Evolutionary conservation across 176 grass and related monocot species (phyloP).

Genomic region (Cymbopogon citratus): DNA sequence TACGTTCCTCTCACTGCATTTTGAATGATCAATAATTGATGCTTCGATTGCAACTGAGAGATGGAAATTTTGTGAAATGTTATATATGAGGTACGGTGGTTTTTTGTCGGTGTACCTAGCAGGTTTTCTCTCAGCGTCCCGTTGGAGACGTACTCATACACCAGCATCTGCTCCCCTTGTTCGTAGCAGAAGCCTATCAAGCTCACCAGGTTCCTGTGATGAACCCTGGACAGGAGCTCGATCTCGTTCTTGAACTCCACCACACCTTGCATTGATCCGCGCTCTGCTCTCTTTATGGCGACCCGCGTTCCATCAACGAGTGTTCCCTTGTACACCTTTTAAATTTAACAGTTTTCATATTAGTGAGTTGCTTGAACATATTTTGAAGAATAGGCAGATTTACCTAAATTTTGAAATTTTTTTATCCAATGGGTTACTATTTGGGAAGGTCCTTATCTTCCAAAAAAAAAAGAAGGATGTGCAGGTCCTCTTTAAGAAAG

Average conservation of each 20-base stretch:
- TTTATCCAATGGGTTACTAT: not conserved
- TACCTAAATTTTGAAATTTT: not conserved
- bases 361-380: not conserved
- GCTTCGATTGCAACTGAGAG: not conserved
- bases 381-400: not conserved
- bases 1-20: constrained; percentile 35
- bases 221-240: constrained; percentile 73
- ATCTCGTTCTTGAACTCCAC: constrained; percentile 80
- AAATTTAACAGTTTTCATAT: not conserved
- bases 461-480: not conserved
- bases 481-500: not conserved
- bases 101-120: constrained; percentile 23
- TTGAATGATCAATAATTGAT: too few relatives aligned
- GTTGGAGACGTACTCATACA: constrained; percentile 72
- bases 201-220: constrained; percentile 73
- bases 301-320: constrained; percentile 46
- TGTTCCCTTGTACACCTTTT: constrained; percentile 65
- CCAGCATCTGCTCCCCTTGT: constrained; percentile 70
- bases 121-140: constrained; percentile 63
- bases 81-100: too few relatives aligned
- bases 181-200: constrained; percentile 83
- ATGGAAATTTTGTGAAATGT: not conserved
- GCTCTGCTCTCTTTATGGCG: constrained; percentile 62
- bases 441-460: not conserved
- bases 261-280: constrained; percentile 45